Conservation (phyloP, 2,329 filamentous ascomycete genomes). For the Periconia sp. region DNA sequence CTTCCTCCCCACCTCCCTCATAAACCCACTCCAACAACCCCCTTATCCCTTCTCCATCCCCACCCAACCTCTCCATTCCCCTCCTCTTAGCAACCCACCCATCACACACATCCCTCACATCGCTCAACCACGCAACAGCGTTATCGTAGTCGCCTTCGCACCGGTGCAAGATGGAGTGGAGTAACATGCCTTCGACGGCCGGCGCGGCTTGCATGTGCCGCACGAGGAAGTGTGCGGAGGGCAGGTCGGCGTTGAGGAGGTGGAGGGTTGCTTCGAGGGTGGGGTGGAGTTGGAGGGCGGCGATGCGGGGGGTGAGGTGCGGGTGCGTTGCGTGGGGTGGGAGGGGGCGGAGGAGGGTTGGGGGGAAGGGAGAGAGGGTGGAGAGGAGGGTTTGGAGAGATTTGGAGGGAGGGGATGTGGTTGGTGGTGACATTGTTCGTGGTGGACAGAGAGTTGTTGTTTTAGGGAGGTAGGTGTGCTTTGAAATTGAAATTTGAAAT, state of each 20-base stretch:
- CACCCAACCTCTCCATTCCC: conserved; percentile 17
- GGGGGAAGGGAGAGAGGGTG: conserved; percentile 14
- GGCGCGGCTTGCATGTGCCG: conserved; percentile 55
- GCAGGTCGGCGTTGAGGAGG: conserved; percentile 54
- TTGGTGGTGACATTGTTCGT: no score
- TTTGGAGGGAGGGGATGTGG: not conserved
- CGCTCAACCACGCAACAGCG: conserved; percentile 51
- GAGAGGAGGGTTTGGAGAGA: conserved; percentile 6
- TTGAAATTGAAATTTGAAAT: no score
- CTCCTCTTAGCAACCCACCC: conserved; percentile 27
- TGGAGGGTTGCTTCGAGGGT: conserved; percentile 55
- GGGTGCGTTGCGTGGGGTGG: conserved; percentile 15
- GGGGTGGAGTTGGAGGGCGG: conserved; percentile 46
- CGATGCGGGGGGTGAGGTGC: conserved; percentile 19
- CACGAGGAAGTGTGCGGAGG: conserved; percentile 55
- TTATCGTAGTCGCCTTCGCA: conserved; percentile 56
- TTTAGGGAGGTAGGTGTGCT: no score
- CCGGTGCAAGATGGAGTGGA: conserved; percentile 54
- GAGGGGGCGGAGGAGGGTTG: conserved; percentile 8
- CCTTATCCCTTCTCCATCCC: conserved; percentile 4
- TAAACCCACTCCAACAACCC: conserved; percentile 24
- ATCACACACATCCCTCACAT: conserved; percentile 45
- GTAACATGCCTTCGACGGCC: conserved; percentile 54
- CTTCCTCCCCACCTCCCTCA: conserved; percentile 15
- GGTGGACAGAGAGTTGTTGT: no score